phyloP scores from a whole-genome alignment of 139 green algal genomes.

The Tetraselmis striata region DNA sequence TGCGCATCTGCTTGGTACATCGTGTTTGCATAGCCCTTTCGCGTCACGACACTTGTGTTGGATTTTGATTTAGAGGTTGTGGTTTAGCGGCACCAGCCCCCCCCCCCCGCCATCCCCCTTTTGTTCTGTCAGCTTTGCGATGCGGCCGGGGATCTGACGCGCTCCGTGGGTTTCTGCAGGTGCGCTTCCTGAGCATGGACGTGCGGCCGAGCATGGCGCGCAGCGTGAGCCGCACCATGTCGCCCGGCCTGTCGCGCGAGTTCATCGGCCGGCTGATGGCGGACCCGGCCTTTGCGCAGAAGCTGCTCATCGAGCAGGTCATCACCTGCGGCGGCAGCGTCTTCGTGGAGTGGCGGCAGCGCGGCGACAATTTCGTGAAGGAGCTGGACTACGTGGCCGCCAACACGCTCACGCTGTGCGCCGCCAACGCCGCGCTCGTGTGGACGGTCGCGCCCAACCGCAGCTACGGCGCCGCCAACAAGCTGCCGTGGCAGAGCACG shows the following conservation, averaged over 20 bases:
- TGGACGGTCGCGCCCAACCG: slow-evolving; percentile 82
- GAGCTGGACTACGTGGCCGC: slow-evolving; percentile 86
- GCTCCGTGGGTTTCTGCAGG: too few species aligned
- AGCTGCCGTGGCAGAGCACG: slow-evolving; percentile 79
- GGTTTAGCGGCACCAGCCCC: too few species aligned
- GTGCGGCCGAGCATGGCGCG: slow-evolving; percentile 78
- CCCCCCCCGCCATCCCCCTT: too few species aligned
- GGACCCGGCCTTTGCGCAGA: slow-evolving; percentile 92
- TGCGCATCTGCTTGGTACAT: too few species aligned
- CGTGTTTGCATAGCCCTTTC: too few species aligned
- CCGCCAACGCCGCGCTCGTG: slow-evolving; percentile 74
- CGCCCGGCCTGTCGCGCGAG: slow-evolving; percentile 61
- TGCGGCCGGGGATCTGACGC: too few species aligned
- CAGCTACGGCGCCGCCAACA: slow-evolving; percentile 58
- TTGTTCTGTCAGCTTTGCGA: too few species aligned
- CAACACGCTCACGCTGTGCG: slow-evolving; percentile 76
- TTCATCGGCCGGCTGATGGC: slow-evolving; percentile 94
- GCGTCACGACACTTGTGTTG: too few species aligned
- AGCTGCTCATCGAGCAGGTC: slow-evolving; percentile 81
- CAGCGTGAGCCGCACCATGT: slow-evolving; percentile 68
- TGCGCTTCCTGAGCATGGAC: slow-evolving; percentile 87
- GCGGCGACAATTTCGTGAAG: slow-evolving; percentile 55
- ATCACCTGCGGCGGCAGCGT: slow-evolving; percentile 64
- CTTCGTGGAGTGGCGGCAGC: slow-evolving; percentile 67
- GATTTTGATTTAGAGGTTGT: too few species aligned